Evolutionary conservation across 345 rosid genomes (phyloP).

Genomic region (Melastoma malabathricum): DNA sequence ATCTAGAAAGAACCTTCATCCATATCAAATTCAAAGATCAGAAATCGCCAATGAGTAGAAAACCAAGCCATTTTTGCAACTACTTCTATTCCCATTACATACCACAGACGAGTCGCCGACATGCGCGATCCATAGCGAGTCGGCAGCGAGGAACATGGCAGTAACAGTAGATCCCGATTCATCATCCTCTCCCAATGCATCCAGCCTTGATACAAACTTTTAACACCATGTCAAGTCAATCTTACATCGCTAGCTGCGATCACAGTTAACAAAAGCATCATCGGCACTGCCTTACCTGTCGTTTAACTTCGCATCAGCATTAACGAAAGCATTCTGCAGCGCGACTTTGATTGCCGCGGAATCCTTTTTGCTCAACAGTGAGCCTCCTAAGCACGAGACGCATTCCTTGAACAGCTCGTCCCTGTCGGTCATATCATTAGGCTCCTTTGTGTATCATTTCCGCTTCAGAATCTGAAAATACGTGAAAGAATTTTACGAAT

Average conservation of each 20-base stretch:
- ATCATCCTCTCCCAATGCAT: conserved; percentile 30
- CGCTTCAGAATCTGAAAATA: background rate
- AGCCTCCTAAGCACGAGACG: conserved; percentile 54
- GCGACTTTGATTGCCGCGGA: conserved; percentile 31
- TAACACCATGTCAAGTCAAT: conserved; percentile 10
- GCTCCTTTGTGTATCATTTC: background rate
- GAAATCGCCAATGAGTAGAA: no score
- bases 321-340: conserved; percentile 49
- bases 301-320: conserved; percentile 48
- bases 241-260: no score
- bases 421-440: conserved; percentile 23
- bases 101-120: conserved; percentile 85
- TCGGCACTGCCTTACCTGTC: conserved; percentile 31
- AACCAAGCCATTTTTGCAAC: no score
- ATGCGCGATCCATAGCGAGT: conserved; percentile 52
- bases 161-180: conserved; percentile 96
- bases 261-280: no score
- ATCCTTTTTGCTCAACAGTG: conserved; percentile 49
- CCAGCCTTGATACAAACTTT: conserved; percentile 51
- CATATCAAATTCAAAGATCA: background rate
- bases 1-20: conserved; percentile 62
- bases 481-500: background rate
- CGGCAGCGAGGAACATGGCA: conserved; percentile 44
- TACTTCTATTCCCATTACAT: conserved; percentile 5
- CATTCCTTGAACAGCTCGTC: conserved; percentile 85